These are phyloP conservation scores for Agaricus sinodeliciosus DNA, from an alignment of 768 basidiomycete genomes.

Conservation along the genomic window DNA sequence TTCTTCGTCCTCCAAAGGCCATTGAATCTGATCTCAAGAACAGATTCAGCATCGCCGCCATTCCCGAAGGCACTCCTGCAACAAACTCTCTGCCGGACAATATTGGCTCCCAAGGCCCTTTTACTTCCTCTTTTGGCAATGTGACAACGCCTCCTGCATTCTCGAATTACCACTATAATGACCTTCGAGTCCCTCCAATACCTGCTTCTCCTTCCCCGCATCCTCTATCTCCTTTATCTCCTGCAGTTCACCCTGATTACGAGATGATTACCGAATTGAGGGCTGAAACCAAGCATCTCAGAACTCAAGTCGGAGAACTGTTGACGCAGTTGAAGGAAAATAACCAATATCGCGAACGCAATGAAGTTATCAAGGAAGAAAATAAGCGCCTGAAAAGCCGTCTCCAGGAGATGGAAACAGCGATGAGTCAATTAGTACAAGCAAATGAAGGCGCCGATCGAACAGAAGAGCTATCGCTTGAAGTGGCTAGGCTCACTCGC, in stretches of 20 bases:
- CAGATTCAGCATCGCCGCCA: conserved; percentile 4
- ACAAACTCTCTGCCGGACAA: not conserved
- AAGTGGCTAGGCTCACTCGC: conserved; percentile 21
- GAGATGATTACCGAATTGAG: conserved; percentile 21
- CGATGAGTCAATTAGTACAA: conserved; percentile 20
- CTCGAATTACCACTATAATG: not conserved
- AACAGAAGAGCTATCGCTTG: conserved; percentile 21
- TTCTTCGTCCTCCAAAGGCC: not conserved
- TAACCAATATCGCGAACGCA: conserved; percentile 18
- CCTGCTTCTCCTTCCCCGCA: not conserved
- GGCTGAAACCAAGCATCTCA: conserved; percentile 22
- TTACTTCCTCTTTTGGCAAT: not conserved
- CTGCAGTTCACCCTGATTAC: conserved; percentile 10
- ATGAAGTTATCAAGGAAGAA: conserved; percentile 18
- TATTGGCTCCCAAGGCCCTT: not conserved
- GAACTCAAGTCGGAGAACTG: conserved; percentile 21
- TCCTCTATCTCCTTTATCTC: conserved; percentile 1
- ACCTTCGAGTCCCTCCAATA: not conserved
- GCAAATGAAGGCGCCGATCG: conserved; percentile 18
- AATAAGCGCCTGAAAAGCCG: conserved; percentile 21
- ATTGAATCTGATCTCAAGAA: not conserved
- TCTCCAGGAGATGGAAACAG: conserved; percentile 23
- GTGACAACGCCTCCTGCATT: not conserved
- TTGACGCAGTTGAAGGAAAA: conserved; percentile 21
- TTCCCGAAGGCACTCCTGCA: not conserved